Evolutionary conservation across 2,329 filamentous ascomycete species (phyloP).

Genomic region (Ophiocordyceps camponoti-floridani): DNA sequence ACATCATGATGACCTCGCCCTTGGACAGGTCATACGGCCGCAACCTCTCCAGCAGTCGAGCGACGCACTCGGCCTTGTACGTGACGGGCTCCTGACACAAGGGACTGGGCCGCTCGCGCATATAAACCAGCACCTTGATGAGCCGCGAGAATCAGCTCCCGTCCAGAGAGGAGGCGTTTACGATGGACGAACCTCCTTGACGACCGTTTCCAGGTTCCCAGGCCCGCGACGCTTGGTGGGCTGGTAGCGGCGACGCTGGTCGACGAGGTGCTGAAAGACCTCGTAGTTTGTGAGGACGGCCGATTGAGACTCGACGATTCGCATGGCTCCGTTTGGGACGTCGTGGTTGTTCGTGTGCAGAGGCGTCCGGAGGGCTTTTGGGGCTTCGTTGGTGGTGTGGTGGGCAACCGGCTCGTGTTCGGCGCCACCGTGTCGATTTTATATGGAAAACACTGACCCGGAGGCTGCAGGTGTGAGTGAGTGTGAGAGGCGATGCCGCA

Average conservation of each 20-base stretch:
- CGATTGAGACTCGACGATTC: slow-evolving; percentile 54
- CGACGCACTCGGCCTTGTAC: slow-evolving; percentile 34
- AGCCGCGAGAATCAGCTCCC: slow-evolving; percentile 1
- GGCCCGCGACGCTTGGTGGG: slow-evolving; percentile 31
- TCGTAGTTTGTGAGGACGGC: slow-evolving; percentile 57
- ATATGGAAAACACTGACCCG: no score
- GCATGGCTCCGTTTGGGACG: slow-evolving; percentile 26
- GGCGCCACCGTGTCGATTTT: no score
- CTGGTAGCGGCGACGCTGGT: slow-evolving; percentile 35
- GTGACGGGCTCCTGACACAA: slow-evolving; percentile 34
- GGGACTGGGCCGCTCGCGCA: slow-evolving; percentile 35
- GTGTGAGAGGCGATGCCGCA: no score
- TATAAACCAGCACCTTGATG: slow-evolving; percentile 39
- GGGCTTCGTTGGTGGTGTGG: background rate
- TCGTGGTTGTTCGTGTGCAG: background rate
- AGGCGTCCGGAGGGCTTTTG: background rate
- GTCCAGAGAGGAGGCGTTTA: background rate
- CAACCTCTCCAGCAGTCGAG: slow-evolving; percentile 34
- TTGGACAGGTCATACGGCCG: slow-evolving; percentile 44
- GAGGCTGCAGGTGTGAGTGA: no score
- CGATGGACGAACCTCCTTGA: slow-evolving; percentile 36
- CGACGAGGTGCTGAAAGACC: slow-evolving; percentile 46
- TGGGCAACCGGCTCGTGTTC: no score
- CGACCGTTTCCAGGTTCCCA: slow-evolving; percentile 39
- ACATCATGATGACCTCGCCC: slow-evolving; percentile 49